Conservation (phyloP, 306 rosid genomes). For the Lathyrus sativus region DNA sequence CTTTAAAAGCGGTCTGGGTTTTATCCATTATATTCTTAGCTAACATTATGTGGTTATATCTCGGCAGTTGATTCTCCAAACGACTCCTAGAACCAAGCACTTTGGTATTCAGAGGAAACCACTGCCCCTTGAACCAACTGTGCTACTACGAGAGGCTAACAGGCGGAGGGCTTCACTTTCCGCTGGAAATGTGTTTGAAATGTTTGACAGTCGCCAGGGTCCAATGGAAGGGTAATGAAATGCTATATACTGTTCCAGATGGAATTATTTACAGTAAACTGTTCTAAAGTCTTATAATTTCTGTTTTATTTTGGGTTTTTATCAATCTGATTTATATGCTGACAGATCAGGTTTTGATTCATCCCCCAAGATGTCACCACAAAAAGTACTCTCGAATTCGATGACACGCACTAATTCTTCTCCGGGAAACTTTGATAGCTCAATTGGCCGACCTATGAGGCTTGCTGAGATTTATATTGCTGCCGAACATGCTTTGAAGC, state of each 20-base stretch:
- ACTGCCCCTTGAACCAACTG: constrained; percentile 92
- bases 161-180: constrained; percentile 98
- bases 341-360: constrained; percentile 88
- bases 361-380: constrained; percentile 63
- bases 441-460: constrained; percentile 92
- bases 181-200: constrained; percentile 77
- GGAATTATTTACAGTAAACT: constrained; percentile 29
- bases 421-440: constrained; percentile 80
- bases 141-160: constrained; percentile 92
- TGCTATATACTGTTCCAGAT: constrained; percentile 36
- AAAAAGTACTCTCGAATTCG: constrained; percentile 58
- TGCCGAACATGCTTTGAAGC: constrained; percentile 83
- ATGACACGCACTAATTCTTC: constrained; percentile 93
- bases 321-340: constrained; percentile 48
- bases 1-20: constrained; percentile 20
- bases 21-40: constrained; percentile 12
- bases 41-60: constrained; percentile 25
- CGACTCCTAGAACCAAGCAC: constrained; percentile 64
- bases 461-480: constrained; percentile 95
- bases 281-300: constrained; percentile 8
- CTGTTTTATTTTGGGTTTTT: constrained; percentile 42
- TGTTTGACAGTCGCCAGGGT: constrained; percentile 66
- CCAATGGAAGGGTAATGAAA: constrained; percentile 70
- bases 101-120: constrained; percentile 88
- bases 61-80: constrained; percentile 81